Evolutionary conservation across 352 stramenopile species (phyloP), one percentile per base, ranked within the genome.

Genomic region (Phytopythium litorale): DNA sequence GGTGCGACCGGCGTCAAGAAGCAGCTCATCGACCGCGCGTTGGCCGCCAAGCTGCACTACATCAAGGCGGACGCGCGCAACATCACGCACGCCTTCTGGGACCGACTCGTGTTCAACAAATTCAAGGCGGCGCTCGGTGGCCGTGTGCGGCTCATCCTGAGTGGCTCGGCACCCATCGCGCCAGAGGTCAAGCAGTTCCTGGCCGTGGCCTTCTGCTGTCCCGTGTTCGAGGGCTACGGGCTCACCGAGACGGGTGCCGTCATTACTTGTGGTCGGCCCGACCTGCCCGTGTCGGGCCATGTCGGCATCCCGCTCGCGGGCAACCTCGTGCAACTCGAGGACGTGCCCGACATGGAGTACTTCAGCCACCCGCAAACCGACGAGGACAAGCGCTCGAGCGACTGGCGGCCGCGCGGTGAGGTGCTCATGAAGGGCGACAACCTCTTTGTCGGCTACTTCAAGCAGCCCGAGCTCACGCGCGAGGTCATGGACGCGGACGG

Each of bases 81-180:
- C 46, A 73, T 71, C 37, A 72, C 64, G 16, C 76, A 89, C 51
- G 66, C 71, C 1, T 67, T 98, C 25, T 99, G 94, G 81, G 96
- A 98, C 78, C 70, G 76, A 28, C 70, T 99, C 32, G 79, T 99
- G 54, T 99, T 99, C 65, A 82, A 87, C 64, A 98, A 98, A 70
- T 84, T 98, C 59, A 96, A 96, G 64, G 82, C 76, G 53, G 82
- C 84, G 28, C 65, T 98, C 12, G 96, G 96, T 30, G 89, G 95
- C 46, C 75, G 88, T 37, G 65, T 98, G 42, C 80, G 89, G 25
- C 60, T 98, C 32, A 96, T 99, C 68, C 74, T 98, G 5, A 97
- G 83, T 38, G 96, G 94, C 30, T 97, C 89, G 2, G 96, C 96
- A 6, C 93, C 95, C 4, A 72, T 98, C 53, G 85, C 85, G 19